These are phyloP conservation scores for Arbutus unedo DNA, from an alignment of 148 eudicot genomes.

Conservation along the genomic window DNA sequence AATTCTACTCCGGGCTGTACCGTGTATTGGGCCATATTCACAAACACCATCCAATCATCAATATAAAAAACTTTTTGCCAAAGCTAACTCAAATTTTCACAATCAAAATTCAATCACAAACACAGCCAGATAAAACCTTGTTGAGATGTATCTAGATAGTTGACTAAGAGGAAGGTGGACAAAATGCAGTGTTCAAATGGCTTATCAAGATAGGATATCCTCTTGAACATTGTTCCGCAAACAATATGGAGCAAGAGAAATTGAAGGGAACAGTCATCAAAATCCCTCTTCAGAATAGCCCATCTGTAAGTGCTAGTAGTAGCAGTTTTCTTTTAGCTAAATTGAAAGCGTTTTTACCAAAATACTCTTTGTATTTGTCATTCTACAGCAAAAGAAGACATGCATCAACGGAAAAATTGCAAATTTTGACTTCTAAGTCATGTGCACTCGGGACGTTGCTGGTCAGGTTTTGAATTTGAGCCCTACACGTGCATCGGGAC, in stretches of 20 bases:
- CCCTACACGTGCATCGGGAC: not conserved
- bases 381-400: not conserved
- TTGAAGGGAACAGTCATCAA: not conserved
- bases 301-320: not conserved
- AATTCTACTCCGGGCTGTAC: not conserved
- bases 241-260: not conserved
- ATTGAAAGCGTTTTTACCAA: not conserved
- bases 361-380: not conserved
- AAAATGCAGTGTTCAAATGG: not conserved
- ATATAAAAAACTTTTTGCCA: not conserved
- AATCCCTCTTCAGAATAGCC: not conserved
- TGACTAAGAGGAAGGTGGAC: not conserved
- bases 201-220: not conserved
- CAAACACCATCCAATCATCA: not conserved
- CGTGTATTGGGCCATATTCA: not conserved
- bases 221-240: not conserved
- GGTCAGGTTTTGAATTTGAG: not conserved
- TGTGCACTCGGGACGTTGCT: not conserved
- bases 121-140: not conserved
- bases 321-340: not conserved
- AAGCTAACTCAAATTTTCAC: not conserved
- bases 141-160: not conserved
- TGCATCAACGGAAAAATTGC: not conserved
- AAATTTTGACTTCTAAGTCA: not conserved
- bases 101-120: not conserved